phyloP scores from a whole-genome alignment of 768 basidiomycete species.

The Boletus tylopilopsis region DNA sequence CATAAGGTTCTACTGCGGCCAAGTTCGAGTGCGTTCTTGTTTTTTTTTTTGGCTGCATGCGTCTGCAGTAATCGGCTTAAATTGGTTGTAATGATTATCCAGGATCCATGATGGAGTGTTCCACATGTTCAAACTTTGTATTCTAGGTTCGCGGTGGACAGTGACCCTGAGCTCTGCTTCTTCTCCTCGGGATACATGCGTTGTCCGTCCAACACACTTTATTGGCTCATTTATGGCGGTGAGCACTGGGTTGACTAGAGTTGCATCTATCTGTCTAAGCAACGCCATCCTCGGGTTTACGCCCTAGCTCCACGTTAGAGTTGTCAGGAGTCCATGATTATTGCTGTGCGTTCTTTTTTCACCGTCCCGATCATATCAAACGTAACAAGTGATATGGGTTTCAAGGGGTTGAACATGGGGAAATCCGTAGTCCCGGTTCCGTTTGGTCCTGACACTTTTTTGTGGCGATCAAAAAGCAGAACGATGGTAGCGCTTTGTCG shows the following conservation, averaged over 20 bases:
- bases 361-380: not conserved
- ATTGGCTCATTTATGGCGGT: not conserved
- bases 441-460: not conserved
- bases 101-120: too few relatives aligned
- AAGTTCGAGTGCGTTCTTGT: not conserved
- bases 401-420: not conserved
- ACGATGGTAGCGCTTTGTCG: not conserved
- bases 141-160: not conserved
- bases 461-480: not conserved
- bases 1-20: not conserved
- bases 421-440: not conserved
- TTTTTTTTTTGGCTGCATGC: not conserved
- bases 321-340: not conserved
- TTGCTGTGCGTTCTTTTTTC: not conserved
- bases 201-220: not conserved
- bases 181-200: slow-evolving; percentile 4
- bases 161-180: not conserved
- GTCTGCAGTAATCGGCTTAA: not conserved
- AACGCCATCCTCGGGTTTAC: not conserved
- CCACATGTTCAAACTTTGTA: not conserved
- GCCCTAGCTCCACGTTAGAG: not conserved
- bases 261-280: not conserved
- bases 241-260: not conserved
- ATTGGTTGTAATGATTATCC: not conserved
- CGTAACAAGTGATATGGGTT: not conserved